Evolutionary conservation across 2,329 filamentous ascomycete genomes (phyloP).

Genomic region (Epichloe elymi): DNA sequence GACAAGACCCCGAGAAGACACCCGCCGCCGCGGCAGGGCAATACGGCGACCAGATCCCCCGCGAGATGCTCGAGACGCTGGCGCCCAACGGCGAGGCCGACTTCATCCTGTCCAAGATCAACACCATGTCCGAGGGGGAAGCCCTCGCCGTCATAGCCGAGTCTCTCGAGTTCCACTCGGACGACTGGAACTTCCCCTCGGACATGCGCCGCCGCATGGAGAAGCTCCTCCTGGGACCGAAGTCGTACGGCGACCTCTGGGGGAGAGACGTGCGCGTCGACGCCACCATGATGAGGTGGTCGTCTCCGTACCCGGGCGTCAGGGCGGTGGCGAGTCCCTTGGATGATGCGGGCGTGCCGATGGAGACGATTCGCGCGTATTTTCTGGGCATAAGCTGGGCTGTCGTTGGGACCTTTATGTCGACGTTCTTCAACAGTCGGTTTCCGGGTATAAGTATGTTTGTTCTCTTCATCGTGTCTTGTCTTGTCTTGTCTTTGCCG

Average conservation of each 20-base stretch:
- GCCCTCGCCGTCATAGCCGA: constrained; percentile 26
- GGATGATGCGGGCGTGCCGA: constrained; percentile 22
- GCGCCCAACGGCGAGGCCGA: constrained; percentile 27
- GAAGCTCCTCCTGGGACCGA: constrained; percentile 23
- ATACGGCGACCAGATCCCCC: constrained; percentile 24
- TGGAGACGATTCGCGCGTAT: constrained; percentile 29
- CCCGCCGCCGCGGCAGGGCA: neutral
- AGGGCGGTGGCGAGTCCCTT: constrained; percentile 25
- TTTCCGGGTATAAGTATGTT: constrained; percentile 22
- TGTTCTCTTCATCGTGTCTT: no score
- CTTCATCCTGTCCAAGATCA: constrained; percentile 28
- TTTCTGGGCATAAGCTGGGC: constrained; percentile 22
- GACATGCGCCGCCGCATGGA: constrained; percentile 29
- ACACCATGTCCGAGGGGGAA: constrained; percentile 29
- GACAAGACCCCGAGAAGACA: constrained; percentile 1
- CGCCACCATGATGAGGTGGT: constrained; percentile 26
- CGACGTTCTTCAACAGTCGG: constrained; percentile 27
- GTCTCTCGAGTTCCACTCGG: constrained; percentile 24
- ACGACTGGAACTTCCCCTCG: constrained; percentile 30
- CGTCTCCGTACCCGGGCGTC: constrained; percentile 29
- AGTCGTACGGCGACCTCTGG: constrained; percentile 25
- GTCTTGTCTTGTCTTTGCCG: no score
- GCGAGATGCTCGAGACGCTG: constrained; percentile 25
- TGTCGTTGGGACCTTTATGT: constrained; percentile 18
- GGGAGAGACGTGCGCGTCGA: constrained; percentile 28